Conservation (phyloP, 2,329 filamentous ascomycete species). For the Penicillium sclerotigenum region DNA sequence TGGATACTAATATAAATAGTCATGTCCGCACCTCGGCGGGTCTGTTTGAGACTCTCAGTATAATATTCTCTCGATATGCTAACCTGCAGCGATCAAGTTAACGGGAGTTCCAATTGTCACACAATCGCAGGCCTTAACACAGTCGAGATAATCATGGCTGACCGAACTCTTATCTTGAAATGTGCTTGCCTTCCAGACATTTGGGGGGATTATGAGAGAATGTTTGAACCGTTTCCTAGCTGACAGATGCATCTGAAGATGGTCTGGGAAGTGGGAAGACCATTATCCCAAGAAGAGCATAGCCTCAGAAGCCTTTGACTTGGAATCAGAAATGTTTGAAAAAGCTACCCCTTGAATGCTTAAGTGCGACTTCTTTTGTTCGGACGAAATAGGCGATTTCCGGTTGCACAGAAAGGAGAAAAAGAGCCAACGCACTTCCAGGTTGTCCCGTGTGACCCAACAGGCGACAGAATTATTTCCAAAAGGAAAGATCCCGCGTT, state of each 20-base stretch:
- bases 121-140: neutral
- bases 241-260: neutral
- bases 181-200: neutral
- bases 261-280: neutral
- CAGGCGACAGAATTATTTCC: neutral
- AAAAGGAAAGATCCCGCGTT: neutral
- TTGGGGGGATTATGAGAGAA: too few relatives aligned
- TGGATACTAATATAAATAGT: neutral
- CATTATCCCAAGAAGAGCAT: neutral
- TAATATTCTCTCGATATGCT: neutral
- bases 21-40: constrained; percentile 11
- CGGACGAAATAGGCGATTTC: neutral
- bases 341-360: neutral
- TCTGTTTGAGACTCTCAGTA: neutral
- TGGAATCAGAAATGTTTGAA: neutral
- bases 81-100: neutral
- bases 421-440: neutral
- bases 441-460: neutral
- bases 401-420: neutral
- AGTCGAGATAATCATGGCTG: neutral
- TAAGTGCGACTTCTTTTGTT: neutral
- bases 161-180: neutral
- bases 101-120: neutral
- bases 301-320: neutral
- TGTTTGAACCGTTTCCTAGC: neutral